These are phyloP conservation scores for Hypoxylon perforatum DNA, from an alignment of 495 filamentous ascomycete species.

Conservation along the genomic window DNA sequence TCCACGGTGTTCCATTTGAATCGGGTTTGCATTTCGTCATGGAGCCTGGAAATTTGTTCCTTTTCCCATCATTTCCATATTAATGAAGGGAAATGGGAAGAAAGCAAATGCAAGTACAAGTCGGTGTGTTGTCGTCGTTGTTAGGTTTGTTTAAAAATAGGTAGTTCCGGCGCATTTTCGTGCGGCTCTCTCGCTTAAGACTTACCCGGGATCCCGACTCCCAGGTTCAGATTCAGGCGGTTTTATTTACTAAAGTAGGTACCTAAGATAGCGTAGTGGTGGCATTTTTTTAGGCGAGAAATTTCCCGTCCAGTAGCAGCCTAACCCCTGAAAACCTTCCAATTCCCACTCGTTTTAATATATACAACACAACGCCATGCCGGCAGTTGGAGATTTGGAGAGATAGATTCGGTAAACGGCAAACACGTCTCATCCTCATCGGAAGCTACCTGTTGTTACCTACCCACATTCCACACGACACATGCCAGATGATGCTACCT, in stretches of 20 bases:
- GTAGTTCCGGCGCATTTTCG: constrained; percentile 39
- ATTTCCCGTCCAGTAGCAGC: not conserved
- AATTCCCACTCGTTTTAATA: too few species aligned
- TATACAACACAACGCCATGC: not conserved
- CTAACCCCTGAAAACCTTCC: not conserved
- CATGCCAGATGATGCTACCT: too few species aligned
- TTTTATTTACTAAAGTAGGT: constrained; percentile 38
- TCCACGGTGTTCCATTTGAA: too few species aligned
- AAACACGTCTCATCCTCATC: not conserved
- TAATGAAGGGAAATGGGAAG: too few species aligned
- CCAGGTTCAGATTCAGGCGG: constrained; percentile 39
- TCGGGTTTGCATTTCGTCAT: too few species aligned
- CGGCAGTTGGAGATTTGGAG: not conserved
- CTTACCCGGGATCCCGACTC: constrained; percentile 30
- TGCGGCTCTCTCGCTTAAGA: constrained; percentile 36
- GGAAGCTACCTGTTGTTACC: not conserved
- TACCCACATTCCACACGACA: not conserved
- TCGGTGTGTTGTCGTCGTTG: constrained; percentile 15
- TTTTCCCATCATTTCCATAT: too few species aligned
- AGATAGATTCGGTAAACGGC: not conserved
- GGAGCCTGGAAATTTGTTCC: too few species aligned
- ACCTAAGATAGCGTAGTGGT: too few species aligned
- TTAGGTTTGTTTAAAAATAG: constrained; percentile 2
- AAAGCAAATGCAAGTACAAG: not conserved
- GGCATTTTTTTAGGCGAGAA: too few species aligned